These are phyloP conservation scores for Porpolomopsis calyptriformis DNA, from an alignment of 768 basidiomycete species.

Conservation along the genomic window DNA sequence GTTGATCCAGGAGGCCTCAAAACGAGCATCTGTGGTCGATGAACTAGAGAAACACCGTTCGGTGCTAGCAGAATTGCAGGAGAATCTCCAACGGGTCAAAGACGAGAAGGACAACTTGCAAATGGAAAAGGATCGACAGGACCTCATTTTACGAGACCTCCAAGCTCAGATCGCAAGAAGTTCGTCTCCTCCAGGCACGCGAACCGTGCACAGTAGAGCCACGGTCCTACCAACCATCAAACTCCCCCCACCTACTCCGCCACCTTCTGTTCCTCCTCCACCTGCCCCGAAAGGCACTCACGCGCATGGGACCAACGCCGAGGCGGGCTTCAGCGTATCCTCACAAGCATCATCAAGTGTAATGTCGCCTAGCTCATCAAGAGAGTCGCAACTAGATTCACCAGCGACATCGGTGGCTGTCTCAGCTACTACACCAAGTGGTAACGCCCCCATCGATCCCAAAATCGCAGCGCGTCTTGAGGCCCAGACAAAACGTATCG, in stretches of 20 bases:
- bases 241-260: slow-evolving; percentile 79
- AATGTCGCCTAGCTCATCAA: slow-evolving; percentile 46
- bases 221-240: slow-evolving; percentile 59
- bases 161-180: slow-evolving; percentile 63
- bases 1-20: slow-evolving; percentile 61
- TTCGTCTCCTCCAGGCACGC: slow-evolving; percentile 44
- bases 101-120: slow-evolving; percentile 75
- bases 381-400: slow-evolving; percentile 62
- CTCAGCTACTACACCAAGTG: slow-evolving; percentile 30
- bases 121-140: slow-evolving; percentile 59
- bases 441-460: slow-evolving; percentile 34
- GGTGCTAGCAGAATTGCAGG: slow-evolving; percentile 65
- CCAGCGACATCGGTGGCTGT: slow-evolving; percentile 51
- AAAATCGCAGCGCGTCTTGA: slow-evolving; percentile 54
- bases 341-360: slow-evolving; percentile 47
- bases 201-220: slow-evolving; percentile 40
- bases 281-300: slow-evolving; percentile 52
- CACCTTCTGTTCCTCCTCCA: slow-evolving; percentile 78
- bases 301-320: slow-evolving; percentile 32
- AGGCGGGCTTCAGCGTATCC: slow-evolving; percentile 46
- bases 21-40: slow-evolving; percentile 59
- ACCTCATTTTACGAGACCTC: slow-evolving; percentile 62
- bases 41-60: slow-evolving; percentile 75
- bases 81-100: slow-evolving; percentile 65
- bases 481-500: slow-evolving; percentile 63